These are phyloP conservation scores for Hydrangea macrophylla DNA, from an alignment of 148 eudicot genomes.

Conservation along the genomic window DNA sequence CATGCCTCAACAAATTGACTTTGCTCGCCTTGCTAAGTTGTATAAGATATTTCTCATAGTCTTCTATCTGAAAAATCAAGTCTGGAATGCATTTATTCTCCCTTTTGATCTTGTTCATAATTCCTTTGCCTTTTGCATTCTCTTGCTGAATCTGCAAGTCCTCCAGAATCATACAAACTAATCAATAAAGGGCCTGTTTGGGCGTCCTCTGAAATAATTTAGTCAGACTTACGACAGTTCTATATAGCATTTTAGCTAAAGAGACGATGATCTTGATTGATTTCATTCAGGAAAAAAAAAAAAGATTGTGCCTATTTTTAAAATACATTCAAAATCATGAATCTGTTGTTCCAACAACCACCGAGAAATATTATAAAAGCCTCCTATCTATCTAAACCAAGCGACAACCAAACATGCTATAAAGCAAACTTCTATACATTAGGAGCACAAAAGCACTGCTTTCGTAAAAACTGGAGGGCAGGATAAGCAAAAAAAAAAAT, in stretches of 20 bases:
- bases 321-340: no score
- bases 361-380: no score
- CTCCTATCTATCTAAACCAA: no score
- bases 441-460: background rate
- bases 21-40: constrained; percentile 51
- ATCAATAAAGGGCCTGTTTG: no score
- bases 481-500: background rate
- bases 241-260: no score
- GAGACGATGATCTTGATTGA: no score
- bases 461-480: background rate
- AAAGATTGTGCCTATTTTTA: no score
- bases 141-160: constrained; percentile 41
- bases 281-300: no score
- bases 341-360: no score
- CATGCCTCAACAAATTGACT: constrained; percentile 53
- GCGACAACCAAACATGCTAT: no score
- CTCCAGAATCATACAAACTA: constrained; percentile 3
- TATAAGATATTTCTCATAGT: constrained; percentile 57
- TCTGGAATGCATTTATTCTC: constrained; percentile 65
- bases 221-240: no score
- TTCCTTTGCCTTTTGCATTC: constrained; percentile 36
- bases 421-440: background rate
- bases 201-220: no score
- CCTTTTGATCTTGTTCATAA: constrained; percentile 52
- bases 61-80: constrained; percentile 60